Percentiles rank a stretch among this genome's conserved stretches.
These are phyloP conservation scores for Crithidia mellificae DNA, from an alignment of 208 protist genomes.

Conservation along the genomic window DNA sequence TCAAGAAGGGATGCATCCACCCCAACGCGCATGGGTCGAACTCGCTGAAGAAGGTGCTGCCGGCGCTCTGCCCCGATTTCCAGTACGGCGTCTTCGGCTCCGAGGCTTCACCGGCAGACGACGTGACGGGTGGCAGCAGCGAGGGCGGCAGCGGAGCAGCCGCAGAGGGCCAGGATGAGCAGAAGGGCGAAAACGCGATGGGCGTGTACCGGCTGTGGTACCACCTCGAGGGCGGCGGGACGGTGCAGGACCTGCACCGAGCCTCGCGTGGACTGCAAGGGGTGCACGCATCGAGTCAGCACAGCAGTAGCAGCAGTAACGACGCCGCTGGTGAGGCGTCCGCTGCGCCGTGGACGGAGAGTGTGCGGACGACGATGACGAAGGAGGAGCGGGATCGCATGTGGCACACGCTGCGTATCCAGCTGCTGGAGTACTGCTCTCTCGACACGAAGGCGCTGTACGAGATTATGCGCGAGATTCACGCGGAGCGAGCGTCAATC, in stretches of 20 bases:
- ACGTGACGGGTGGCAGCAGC: conserved; percentile 4
- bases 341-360: conserved; percentile 13
- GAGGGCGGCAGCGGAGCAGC: background rate
- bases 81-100: conserved; percentile 86
- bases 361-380: conserved; percentile 28
- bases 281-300: too few species aligned
- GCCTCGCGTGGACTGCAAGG: conserved; percentile 5
- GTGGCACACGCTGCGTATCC: conserved; percentile 78
- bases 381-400: conserved; percentile 63
- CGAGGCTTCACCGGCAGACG: conserved; percentile 30
- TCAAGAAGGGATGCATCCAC: conserved; percentile 78
- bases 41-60: conserved; percentile 91
- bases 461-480: conserved; percentile 89
- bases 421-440: conserved; percentile 92
- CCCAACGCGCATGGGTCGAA: conserved; percentile 86
- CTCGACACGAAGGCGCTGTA: conserved; percentile 86
- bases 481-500: conserved; percentile 58
- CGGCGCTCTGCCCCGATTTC: conserved; percentile 83
- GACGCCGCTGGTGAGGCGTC: background rate
- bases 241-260: conserved; percentile 70
- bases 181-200: conserved; percentile 91
- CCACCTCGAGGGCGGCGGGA: conserved; percentile 83
- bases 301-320: background rate
- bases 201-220: conserved; percentile 88
- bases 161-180: conserved; percentile 40